These are phyloP conservation scores for Sanghuangporus baumii DNA, from an alignment of 1,284 basidiomycete genomes.

Conservation along the genomic window DNA sequence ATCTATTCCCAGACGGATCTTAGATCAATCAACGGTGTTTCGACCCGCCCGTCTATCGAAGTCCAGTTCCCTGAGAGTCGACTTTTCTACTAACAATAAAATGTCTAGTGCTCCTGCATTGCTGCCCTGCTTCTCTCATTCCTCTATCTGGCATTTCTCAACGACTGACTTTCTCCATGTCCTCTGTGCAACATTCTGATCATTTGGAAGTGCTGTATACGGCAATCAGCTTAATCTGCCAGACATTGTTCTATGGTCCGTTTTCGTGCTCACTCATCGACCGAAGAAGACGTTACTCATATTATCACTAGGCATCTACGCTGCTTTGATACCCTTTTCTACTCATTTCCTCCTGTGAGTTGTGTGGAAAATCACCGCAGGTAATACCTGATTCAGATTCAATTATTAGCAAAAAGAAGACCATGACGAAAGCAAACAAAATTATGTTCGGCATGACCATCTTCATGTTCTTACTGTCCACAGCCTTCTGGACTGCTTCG, in stretches of 20 bases:
- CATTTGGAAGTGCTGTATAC: neutral
- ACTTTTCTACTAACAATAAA: too few species aligned
- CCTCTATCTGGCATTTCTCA: too few species aligned
- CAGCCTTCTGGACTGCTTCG: neutral
- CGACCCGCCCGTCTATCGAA: too few species aligned
- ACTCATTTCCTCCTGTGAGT: neutral
- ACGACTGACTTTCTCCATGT: neutral
- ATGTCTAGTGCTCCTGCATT: too few species aligned
- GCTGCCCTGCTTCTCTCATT: too few species aligned
- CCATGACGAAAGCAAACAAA: neutral
- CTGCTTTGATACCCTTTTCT: neutral
- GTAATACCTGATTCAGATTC: neutral
- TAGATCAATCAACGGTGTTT: too few species aligned
- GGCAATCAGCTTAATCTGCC: neutral
- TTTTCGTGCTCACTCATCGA: neutral
- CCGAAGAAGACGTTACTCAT: neutral
- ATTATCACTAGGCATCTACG: neutral
- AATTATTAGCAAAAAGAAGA: neutral
- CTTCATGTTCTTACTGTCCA: slow-evolving; percentile 6
- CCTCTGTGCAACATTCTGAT: neutral
- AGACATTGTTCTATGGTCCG: slow-evolving; percentile 3
- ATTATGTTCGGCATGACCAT: neutral
- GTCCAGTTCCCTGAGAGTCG: too few species aligned
- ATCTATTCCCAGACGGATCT: too few species aligned
- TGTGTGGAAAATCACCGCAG: neutral